Conservation (phyloP, 805 yeast species). For the Ogataea corticis region DNA sequence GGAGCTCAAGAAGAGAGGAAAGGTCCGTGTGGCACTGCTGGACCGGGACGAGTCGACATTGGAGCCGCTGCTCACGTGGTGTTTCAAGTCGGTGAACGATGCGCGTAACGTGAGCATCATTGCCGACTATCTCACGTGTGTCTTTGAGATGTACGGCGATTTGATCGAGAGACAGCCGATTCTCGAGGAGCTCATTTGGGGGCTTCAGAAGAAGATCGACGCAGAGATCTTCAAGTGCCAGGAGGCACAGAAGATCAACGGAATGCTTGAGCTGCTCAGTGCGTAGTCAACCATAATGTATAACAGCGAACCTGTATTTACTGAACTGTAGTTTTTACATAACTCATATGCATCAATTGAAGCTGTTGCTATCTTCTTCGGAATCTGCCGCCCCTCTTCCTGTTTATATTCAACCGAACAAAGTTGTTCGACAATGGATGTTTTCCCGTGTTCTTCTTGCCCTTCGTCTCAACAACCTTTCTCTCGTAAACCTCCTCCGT, state of each 20-base stretch:
- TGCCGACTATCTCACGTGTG: slow-evolving; percentile 67
- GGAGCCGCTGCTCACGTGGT: slow-evolving; percentile 88
- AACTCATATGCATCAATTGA: not conserved
- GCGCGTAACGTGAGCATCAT: slow-evolving; percentile 65
- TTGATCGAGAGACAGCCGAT: slow-evolving; percentile 73
- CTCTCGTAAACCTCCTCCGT: slow-evolving; percentile 24
- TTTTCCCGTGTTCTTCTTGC: slow-evolving; percentile 25
- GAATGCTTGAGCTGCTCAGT: slow-evolving; percentile 87
- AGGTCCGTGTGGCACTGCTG: slow-evolving; percentile 74
- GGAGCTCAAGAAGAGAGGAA: slow-evolving; percentile 87
- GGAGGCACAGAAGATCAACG: slow-evolving; percentile 87
- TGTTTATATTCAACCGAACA: slow-evolving; percentile 36
- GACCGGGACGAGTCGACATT: slow-evolving; percentile 80
- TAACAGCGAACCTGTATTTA: not conserved
- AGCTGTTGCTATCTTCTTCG: slow-evolving; percentile 20
- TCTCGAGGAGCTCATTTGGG: slow-evolving; percentile 67
- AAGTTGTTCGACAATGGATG: slow-evolving; percentile 36
- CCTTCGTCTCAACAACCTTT: slow-evolving; percentile 15
- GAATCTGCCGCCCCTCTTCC: slow-evolving; percentile 26
- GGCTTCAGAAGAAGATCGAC: slow-evolving; percentile 60
- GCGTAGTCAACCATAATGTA: slow-evolving; percentile 31
- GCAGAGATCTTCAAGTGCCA: slow-evolving; percentile 74
- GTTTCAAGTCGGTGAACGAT: slow-evolving; percentile 72
- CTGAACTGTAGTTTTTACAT: too few species aligned
- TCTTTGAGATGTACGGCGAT: slow-evolving; percentile 75